Evolutionary conservation across 1,284 basidiomycete genomes (phyloP), one percentile per base, ranked within the genome.

Genomic region (Trametes versicolor): DNA sequence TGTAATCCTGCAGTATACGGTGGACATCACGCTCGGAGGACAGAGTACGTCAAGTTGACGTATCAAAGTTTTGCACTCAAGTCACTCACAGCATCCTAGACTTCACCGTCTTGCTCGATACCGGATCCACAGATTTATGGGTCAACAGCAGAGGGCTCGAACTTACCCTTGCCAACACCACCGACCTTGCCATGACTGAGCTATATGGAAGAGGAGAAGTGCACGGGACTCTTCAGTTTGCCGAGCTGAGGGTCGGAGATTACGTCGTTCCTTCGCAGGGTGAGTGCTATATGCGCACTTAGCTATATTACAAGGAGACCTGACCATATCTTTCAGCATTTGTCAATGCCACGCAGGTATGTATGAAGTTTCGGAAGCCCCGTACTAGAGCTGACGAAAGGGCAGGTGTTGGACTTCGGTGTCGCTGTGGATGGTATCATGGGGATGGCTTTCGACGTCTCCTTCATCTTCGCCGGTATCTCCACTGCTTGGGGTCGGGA

Each of bases 41-140:
- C 43, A 58, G 27, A 27, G 56, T 58, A 12, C 13, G 56, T 32
- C n/a, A 12, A 60, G 29, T 5, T 12, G 19, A 36, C 29, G 27
- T 32, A 7, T 6, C n/a, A 13, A 2, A 12, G 4, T 8, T n/a
- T 17, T 4, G 23, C 29, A 17, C 3, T 8, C 15, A 19, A 8
- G 17, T n/a, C 23, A 21, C 12, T 36, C 6, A 34, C 7, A 19
- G n/a, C 2, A 32, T 27, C 8, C 7, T 17, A 66, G 63, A 70
- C 19, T 67, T 72, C 45, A 66, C 65, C 15, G 71, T 73, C 19
- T 56, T 68, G 36, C 49, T 73, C 3, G 72, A 73, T 37, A 73
- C 70, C 17, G 72, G 72, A 36, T 73, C 72, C 2, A 68, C 72
- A 3, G 72, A 73, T 49, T 48, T 73, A 13, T 73, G 72, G 72